Conservation (phyloP, 2,329 filamentous ascomycete genomes). For the Fusarium concolor region DNA sequence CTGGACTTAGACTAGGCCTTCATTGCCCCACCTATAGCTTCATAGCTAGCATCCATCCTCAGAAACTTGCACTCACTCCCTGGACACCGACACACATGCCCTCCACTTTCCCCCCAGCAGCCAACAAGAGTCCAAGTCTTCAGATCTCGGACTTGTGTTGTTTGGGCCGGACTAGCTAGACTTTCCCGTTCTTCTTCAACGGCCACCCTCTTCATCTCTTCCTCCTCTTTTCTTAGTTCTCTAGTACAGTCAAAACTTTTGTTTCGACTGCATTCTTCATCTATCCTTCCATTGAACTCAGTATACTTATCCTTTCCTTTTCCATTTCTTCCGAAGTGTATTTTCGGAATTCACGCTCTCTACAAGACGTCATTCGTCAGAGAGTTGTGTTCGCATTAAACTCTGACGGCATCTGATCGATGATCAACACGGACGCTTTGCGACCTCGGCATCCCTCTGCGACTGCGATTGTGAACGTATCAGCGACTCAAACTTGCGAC, state of each 20-base stretch:
- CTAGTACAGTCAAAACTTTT: slow-evolving; percentile 10
- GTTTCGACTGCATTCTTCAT: slow-evolving; percentile 10
- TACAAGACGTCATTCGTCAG: slow-evolving; percentile 20
- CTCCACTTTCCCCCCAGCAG: slow-evolving; percentile 23
- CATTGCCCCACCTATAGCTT: slow-evolving; percentile 30
- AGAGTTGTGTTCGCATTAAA: slow-evolving; percentile 7
- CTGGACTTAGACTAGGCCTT: slow-evolving; percentile 7
- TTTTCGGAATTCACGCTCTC: slow-evolving; percentile 25
- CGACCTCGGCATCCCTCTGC: slow-evolving; percentile 5
- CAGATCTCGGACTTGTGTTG: slow-evolving; percentile 22
- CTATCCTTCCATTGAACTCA: neutral
- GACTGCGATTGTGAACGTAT: neutral
- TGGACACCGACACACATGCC: slow-evolving; percentile 17
- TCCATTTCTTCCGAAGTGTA: slow-evolving; percentile 7
- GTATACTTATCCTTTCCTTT: slow-evolving; percentile 8
- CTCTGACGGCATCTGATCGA: slow-evolving; percentile 14
- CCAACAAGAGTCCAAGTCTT: neutral
- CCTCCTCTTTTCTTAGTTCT: slow-evolving; percentile 16
- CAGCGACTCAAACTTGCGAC: neutral
- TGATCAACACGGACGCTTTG: slow-evolving; percentile 3
- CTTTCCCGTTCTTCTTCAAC: slow-evolving; percentile 24
- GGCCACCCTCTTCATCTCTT: slow-evolving; percentile 37
- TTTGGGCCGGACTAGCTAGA: slow-evolving; percentile 2
- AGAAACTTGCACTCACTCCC: slow-evolving; percentile 7
- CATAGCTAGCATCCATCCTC: slow-evolving; percentile 7